These are phyloP conservation scores for Odonthalia washingtoniensis DNA, from an alignment of 31 red algal species.

Conservation along the genomic window DNA sequence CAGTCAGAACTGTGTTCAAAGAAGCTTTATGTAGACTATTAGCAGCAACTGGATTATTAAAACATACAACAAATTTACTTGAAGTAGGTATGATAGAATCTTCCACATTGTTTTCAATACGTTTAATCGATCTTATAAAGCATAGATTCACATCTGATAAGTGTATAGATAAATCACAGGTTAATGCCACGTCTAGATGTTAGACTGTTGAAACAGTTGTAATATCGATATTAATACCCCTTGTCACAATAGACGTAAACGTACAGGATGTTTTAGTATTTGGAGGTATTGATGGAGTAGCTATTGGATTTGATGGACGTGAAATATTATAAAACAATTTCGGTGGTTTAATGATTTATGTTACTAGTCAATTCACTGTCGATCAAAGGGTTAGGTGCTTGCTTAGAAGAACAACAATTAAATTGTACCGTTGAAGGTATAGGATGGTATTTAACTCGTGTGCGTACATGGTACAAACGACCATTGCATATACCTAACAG, in stretches of 20 bases:
- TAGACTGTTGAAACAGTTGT: conserved; percentile 83
- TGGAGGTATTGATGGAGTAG: conserved; percentile 99
- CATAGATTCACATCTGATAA: conserved; percentile 82
- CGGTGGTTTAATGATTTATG: conserved; percentile 98
- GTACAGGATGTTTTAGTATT: conserved; percentile 97
- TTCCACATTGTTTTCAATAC: conserved; percentile 92
- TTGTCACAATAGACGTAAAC: conserved; percentile 97
- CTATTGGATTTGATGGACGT: conserved; percentile 99
- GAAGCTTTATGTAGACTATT: conserved; percentile 92
- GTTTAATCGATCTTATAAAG: conserved; percentile 95
- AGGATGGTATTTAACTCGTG: conserved; percentile 97
- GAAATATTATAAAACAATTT: conserved; percentile 99
- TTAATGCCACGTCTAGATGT: conserved; percentile 85
- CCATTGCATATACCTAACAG: conserved; percentile 99
- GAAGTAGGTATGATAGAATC: conserved; percentile 92
- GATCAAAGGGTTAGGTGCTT: conserved; percentile 97
- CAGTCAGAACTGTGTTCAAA: conserved; percentile 87
- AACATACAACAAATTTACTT: too few species aligned
- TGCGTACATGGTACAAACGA: conserved; percentile 99
- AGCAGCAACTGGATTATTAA: conserved; percentile 77
- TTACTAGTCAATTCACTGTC: conserved; percentile 91
- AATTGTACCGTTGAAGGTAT: conserved; percentile 98
- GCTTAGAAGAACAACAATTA: conserved; percentile 88
- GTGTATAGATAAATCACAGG: conserved; percentile 93
- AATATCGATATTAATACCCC: conserved; percentile 81